Evolutionary conservation across 805 yeast species (phyloP).

Genomic region (Saturnispora silvae): DNA sequence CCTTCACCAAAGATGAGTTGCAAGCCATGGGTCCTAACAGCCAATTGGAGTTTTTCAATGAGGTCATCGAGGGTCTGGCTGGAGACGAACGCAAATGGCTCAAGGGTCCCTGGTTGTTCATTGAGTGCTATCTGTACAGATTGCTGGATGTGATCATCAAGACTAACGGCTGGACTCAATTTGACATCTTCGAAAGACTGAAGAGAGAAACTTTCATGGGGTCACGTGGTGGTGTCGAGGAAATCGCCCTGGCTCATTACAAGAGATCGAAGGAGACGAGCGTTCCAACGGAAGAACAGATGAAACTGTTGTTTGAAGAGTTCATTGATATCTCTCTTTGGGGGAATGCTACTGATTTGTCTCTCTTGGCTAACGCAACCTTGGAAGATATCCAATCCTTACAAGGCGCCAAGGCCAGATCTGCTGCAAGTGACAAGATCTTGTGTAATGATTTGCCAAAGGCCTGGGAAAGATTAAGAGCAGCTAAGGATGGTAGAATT

Average conservation of each 20-base stretch:
- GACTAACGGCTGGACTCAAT: constrained; percentile 37
- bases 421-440: constrained; percentile 69
- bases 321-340: constrained; percentile 82
- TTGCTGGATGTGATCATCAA: constrained; percentile 38
- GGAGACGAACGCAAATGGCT: constrained; percentile 47
- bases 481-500: constrained; percentile 36
- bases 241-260: constrained; percentile 58
- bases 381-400: constrained; percentile 81
- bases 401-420: constrained; percentile 84
- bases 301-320: constrained; percentile 61
- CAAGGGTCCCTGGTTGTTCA: constrained; percentile 81
- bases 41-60: constrained; percentile 51
- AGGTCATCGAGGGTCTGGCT: constrained; percentile 31
- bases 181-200: constrained; percentile 63
- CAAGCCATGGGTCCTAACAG: constrained; percentile 23
- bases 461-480: constrained; percentile 48
- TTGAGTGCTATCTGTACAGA: constrained; percentile 81
- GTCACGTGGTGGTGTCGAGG: constrained; percentile 68
- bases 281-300: constrained; percentile 27
- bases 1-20: constrained; percentile 23
- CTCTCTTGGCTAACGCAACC: constrained; percentile 79
- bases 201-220: constrained; percentile 68
- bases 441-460: constrained; percentile 60
- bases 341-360: constrained; percentile 97
- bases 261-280: constrained; percentile 23